Percentiles rank a stretch among this genome's conserved stretches.
These are phyloP conservation scores for Acer negundo DNA, from an alignment of 345 rosid genomes.

Conservation along the genomic window DNA sequence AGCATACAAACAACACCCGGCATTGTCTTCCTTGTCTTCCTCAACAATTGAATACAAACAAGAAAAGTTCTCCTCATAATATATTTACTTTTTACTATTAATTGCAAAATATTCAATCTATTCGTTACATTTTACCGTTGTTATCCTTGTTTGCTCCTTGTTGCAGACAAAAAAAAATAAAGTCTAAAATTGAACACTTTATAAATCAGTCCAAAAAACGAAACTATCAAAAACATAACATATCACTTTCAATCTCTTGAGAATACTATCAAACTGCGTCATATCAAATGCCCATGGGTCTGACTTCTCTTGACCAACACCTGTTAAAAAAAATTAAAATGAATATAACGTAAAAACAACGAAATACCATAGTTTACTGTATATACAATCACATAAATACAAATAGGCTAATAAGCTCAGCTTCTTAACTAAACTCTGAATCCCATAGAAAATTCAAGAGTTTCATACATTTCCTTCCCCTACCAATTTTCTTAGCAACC, in stretches of 20 bases:
- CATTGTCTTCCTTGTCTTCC: slow-evolving; percentile 21
- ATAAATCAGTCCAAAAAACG: neutral
- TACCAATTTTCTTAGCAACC: neutral
- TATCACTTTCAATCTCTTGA: slow-evolving; percentile 95
- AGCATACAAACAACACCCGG: too few species aligned
- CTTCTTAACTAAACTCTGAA: too few species aligned
- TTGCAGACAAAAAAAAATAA: slow-evolving; percentile 48
- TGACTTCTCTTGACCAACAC: slow-evolving; percentile 90
- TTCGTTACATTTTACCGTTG: slow-evolving; percentile 48
- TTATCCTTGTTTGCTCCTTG: slow-evolving; percentile 56
- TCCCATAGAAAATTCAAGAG: neutral
- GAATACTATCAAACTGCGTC: slow-evolving; percentile 88
- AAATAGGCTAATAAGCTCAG: neutral
- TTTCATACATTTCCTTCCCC: neutral
- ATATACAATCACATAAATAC: neutral
- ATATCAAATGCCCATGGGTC: slow-evolving; percentile 96
- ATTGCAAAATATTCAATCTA: neutral
- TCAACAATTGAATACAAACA: slow-evolving; percentile 33
- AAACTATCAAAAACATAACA: neutral
- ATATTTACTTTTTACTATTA: neutral
- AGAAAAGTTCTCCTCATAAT: neutral
- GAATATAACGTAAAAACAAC: neutral
- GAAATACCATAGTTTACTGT: neutral
- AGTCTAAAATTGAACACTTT: neutral
- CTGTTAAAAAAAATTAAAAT: slow-evolving; percentile 37